A percentile compares a stretch with the other conserved stretches of the same genome.
These are phyloP conservation scores for Sporothrix brunneoviolacea DNA, from an alignment of 2,329 filamentous ascomycete species.

Conservation along the genomic window DNA sequence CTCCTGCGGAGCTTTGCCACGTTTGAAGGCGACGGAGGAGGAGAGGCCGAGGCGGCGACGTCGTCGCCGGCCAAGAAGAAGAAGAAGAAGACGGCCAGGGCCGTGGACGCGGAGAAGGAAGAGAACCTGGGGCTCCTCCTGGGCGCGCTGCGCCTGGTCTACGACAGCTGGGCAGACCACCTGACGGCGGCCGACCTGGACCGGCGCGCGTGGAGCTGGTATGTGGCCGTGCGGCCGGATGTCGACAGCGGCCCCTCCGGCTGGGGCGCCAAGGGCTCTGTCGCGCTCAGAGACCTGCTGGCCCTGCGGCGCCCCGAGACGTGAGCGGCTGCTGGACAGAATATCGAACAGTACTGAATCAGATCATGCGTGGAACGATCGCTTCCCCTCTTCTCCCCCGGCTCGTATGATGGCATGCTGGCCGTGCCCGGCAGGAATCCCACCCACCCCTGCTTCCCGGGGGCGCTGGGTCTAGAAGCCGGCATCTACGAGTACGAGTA, in stretches of 20 bases:
- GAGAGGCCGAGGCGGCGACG: conserved; percentile 5
- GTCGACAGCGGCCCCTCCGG: conserved; percentile 67
- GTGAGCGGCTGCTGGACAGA: background rate
- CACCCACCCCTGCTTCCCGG: no score
- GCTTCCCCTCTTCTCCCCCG: background rate
- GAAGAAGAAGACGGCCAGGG: conserved; percentile 48
- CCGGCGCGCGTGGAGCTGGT: conserved; percentile 74
- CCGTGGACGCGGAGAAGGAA: conserved; percentile 54
- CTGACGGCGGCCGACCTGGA: conserved; percentile 63
- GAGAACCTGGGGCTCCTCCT: conserved; percentile 64
- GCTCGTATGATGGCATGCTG: background rate
- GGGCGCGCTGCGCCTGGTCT: conserved; percentile 64
- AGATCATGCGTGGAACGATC: background rate
- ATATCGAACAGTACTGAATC: background rate
- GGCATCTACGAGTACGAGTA: no score
- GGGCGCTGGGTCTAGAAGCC: no score
- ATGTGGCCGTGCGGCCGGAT: conserved; percentile 66
- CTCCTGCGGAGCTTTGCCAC: conserved; percentile 54
- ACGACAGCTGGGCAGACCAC: conserved; percentile 64
- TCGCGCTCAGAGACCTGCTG: conserved; percentile 62
- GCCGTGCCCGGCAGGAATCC: no score
- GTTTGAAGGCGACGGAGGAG: conserved; percentile 19
- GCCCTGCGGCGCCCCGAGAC: conserved; percentile 41
- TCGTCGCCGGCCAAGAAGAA: conserved; percentile 17
- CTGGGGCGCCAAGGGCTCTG: conserved; percentile 73